Evolutionary conservation across 2,329 filamentous ascomycete species (phyloP).

Genomic region (Fusarium nurragi): DNA sequence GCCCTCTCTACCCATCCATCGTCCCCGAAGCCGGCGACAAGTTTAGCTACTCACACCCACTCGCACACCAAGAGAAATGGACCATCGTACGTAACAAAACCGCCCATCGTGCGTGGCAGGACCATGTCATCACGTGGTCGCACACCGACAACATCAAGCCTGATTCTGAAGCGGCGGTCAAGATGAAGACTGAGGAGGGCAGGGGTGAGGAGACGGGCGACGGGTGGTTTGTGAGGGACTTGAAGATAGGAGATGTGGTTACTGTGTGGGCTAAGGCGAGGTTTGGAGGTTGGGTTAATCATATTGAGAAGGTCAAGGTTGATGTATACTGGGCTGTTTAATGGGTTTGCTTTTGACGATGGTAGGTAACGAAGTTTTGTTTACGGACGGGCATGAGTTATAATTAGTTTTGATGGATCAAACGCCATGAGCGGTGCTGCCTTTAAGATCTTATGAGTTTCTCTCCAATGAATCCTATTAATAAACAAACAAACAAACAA

Average conservation of each 20-base stretch:
- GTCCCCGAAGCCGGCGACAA: conserved; percentile 31
- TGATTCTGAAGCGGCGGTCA: conserved; percentile 52
- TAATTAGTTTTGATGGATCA: neutral
- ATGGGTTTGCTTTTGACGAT: neutral
- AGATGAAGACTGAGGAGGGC: conserved; percentile 54
- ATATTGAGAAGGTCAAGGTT: conserved; percentile 59
- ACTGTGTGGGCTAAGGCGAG: conserved; percentile 70
- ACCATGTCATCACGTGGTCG: conserved; percentile 64
- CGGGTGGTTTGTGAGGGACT: conserved; percentile 64
- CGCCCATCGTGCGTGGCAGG: conserved; percentile 47
- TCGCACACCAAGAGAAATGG: conserved; percentile 49
- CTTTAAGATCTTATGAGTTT: neutral
- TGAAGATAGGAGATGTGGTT: conserved; percentile 69
- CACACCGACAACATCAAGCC: conserved; percentile 59
- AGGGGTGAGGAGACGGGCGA: conserved; percentile 61
- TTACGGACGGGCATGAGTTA: neutral
- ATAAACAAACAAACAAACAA: neutral
- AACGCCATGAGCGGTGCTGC: neutral
- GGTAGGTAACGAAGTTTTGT: neutral
- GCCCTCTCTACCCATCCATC: conserved; percentile 50
- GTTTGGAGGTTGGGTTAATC: conserved; percentile 64
- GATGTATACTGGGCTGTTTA: conserved; percentile 68
- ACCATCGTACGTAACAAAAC: conserved; percentile 61
- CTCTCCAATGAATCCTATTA: neutral
- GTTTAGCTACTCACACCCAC: conserved; percentile 50